Percentiles rank a stretch among this genome's conserved stretches.
phyloP scores from a whole-genome alignment of 2,329 filamentous ascomycete genomes.

The Ambrosiella xylebori region DNA sequence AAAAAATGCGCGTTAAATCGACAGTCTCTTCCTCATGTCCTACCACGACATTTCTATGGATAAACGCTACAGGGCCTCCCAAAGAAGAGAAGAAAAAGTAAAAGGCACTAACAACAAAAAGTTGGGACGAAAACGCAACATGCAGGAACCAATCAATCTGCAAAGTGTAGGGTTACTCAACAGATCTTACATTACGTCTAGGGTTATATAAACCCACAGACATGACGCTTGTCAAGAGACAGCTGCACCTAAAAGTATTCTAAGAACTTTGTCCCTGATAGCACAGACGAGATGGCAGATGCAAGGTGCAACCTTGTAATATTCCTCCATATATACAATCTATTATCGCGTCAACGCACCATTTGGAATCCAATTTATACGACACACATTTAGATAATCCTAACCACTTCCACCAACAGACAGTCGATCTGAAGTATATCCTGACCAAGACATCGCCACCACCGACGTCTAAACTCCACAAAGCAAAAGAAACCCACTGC shows the following conservation, averaged over 20 bases:
- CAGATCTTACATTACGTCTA: background rate
- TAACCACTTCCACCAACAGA: too few relatives aligned
- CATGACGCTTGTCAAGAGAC: background rate
- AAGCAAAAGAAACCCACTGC: too few relatives aligned
- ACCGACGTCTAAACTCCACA: too few relatives aligned
- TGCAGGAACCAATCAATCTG: background rate
- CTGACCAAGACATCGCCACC: background rate
- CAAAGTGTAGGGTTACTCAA: background rate
- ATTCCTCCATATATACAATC: too few relatives aligned
- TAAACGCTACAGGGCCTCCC: background rate
- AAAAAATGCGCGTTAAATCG: background rate
- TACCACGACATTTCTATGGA: background rate
- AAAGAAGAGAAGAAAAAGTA: background rate
- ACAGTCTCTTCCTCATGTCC: background rate
- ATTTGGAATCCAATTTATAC: too few relatives aligned
- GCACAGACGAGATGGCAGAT: too few relatives aligned
- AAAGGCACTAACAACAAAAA: background rate
- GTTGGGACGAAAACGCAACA: slow-evolving; percentile 2
- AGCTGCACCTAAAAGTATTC: background rate
- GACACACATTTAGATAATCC: too few relatives aligned
- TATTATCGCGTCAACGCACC: too few relatives aligned
- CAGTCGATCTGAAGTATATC: background rate
- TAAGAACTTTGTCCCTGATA: too few relatives aligned
- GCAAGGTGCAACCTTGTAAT: too few relatives aligned
- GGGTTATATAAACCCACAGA: background rate